Percentiles rank a stretch among this genome's conserved stretches.
Evolutionary conservation across 1,139 yeast species (phyloP).

Genomic region (Taphrina pruni): DNA sequence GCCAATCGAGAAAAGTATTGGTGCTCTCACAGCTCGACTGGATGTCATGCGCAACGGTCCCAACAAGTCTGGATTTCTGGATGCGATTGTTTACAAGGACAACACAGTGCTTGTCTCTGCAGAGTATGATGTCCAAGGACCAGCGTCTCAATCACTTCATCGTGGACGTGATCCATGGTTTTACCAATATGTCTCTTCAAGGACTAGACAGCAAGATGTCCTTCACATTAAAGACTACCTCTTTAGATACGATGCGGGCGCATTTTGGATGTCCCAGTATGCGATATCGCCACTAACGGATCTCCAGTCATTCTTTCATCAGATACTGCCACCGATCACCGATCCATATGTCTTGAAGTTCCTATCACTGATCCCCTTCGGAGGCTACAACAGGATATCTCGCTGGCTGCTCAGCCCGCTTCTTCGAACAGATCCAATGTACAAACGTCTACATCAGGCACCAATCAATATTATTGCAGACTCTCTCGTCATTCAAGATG

Average conservation of each 20-base stretch:
- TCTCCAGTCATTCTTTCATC: constrained; percentile 2
- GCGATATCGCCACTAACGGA: constrained; percentile 19
- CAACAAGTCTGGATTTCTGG: not conserved
- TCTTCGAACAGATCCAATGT: constrained; percentile 19
- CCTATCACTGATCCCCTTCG: constrained; percentile 11
- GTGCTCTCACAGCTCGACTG: constrained; percentile 9
- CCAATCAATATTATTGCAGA: constrained; percentile 15
- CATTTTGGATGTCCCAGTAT: constrained; percentile 30
- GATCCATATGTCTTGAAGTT: constrained; percentile 5
- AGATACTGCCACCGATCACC: constrained; percentile 15
- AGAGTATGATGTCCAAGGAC: not conserved
- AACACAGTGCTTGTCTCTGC: constrained; percentile 1
- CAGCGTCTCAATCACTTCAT: not conserved
- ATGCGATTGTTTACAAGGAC: constrained; percentile 13
- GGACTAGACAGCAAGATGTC: constrained; percentile 1
- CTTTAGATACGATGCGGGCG: constrained; percentile 26
- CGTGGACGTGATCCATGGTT: constrained; percentile 27
- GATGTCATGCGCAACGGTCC: not conserved
- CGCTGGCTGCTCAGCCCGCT: constrained; percentile 26
- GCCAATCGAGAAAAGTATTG: not conserved
- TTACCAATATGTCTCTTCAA: constrained; percentile 8
- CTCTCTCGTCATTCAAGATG: constrained; percentile 28
- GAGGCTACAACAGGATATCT: constrained; percentile 23
- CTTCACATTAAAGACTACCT: constrained; percentile 18
- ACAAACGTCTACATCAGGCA: constrained; percentile 25